phyloP scores from a whole-genome alignment of 2,329 filamentous ascomycete genomes.

The Fusarium praegraminearum region DNA sequence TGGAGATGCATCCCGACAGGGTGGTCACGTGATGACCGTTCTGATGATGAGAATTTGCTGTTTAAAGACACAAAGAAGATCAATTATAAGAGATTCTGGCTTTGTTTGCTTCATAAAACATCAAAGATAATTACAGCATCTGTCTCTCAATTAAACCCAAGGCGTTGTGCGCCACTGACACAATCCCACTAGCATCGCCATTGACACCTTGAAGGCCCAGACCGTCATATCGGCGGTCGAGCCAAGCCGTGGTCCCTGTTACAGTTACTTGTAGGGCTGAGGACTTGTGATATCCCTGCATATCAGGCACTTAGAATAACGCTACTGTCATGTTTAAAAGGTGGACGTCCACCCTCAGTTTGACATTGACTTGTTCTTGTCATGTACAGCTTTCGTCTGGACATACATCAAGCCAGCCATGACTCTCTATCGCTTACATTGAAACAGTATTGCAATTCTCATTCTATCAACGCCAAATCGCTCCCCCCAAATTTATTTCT shows the following conservation, averaged over 20 bases:
- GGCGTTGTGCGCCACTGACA: neutral
- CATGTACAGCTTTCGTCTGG: neutral
- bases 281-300: constrained; percentile 37
- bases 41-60: neutral
- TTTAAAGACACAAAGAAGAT: neutral
- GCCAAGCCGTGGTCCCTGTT: constrained; percentile 42
- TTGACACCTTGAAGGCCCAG: constrained; percentile 39
- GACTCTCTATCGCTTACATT: neutral
- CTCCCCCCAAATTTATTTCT: constrained; percentile 27
- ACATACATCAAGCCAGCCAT: neutral
- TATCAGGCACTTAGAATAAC: constrained; percentile 36
- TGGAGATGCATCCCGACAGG: constrained; percentile 33
- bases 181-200: constrained; percentile 1
- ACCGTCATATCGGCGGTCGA: constrained; percentile 31
- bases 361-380: neutral
- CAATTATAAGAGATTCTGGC: rapidly evolving
- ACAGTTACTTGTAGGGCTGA: constrained; percentile 37
- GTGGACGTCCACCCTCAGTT: constrained; percentile 12
- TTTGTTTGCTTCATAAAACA: rapidly evolving
- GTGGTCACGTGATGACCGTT: constrained; percentile 30
- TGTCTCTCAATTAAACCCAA: neutral
- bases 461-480: constrained; percentile 24
- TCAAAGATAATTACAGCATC: too few relatives aligned
- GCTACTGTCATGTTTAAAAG: constrained; percentile 37
- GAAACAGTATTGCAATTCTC: constrained; percentile 21